Percentiles rank a stretch among this genome's conserved stretches.
These are phyloP conservation scores for Coniferiporia weirii DNA, from an alignment of 1,284 basidiomycete genomes.

Conservation along the genomic window DNA sequence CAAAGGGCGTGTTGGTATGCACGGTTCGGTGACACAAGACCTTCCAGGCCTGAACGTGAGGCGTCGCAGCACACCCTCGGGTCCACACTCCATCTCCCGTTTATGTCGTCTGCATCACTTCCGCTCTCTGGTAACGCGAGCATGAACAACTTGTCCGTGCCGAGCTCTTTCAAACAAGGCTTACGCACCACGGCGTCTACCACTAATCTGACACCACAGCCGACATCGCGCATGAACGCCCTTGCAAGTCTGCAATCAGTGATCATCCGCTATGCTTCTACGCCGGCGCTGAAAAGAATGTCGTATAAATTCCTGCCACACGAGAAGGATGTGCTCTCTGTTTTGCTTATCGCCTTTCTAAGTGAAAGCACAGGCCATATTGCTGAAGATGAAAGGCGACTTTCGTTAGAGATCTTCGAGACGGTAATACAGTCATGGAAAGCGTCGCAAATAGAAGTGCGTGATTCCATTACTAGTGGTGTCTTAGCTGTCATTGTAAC, in stretches of 20 bases:
- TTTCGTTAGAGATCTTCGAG: slow-evolving; percentile 60
- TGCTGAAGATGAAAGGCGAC: slow-evolving; percentile 46
- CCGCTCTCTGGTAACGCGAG: slow-evolving; percentile 25
- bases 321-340: slow-evolving; percentile 53
- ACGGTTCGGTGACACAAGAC: slow-evolving; percentile 33
- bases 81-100: slow-evolving; percentile 43
- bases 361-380: slow-evolving; percentile 29
- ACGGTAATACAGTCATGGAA: slow-evolving; percentile 51
- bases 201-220: slow-evolving; percentile 27
- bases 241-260: slow-evolving; percentile 39
- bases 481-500: background rate
- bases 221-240: slow-evolving; percentile 23
- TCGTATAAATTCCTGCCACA: slow-evolving; percentile 38
- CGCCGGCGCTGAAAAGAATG: slow-evolving; percentile 25
- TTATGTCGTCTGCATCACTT: slow-evolving; percentile 41
- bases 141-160: slow-evolving; percentile 22
- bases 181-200: slow-evolving; percentile 36
- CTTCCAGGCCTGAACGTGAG: slow-evolving; percentile 31
- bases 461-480: slow-evolving; percentile 12
- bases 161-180: slow-evolving; percentile 29
- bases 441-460: slow-evolving; percentile 43
- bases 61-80: slow-evolving; percentile 25
- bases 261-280: slow-evolving; percentile 39
- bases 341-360: slow-evolving; percentile 53
- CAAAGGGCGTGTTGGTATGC: slow-evolving; percentile 45